Evolutionary conservation across 2,329 filamentous ascomycete species (phyloP), one percentile per base, ranked within the genome.

Genomic region (Lachnellula occidentalis): DNA sequence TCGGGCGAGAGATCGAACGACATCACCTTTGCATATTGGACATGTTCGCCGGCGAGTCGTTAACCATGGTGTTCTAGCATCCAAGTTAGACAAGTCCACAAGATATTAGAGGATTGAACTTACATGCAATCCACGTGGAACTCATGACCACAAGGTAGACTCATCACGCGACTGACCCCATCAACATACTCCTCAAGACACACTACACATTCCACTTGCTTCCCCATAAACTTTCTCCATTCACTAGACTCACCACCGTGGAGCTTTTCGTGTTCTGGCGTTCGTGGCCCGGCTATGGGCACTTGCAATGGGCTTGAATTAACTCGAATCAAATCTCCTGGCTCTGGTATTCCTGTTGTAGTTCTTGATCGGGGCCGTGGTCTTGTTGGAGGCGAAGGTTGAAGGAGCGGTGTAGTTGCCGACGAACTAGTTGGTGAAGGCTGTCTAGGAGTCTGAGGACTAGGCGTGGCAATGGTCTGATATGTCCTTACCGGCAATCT

Each of bases 91-190:
- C 46, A 48, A 48, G 17, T 15, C 21, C 14, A 43, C 6, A 3
- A 17, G 31, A 51, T 31, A 31, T 24, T 27, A 48, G 21, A 37
- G 50, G n/a, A 45, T 53, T 50, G 54, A 47, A 87, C 91, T 86
- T 75, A 95, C 91, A 99, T 97, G 91, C 94, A 99, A 69, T 95
- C 91, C 27, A 80, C 92, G 71, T 99, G 94, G 72, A 97, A 99
- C 67, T 99, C 94, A 70, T 99, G 94, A 36, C 94, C 94, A 72
- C 94, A 99, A 8, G 94, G 94, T 56, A 99, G 74, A 68, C 91
- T 95, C 94, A 99, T 99, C 39, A 99, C 92, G 66, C 85, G 83
- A 70, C 91, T 96, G 64, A 96, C 85, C 39, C 94, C 94, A 70
- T 96, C 92, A 21, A 96, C 78, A 67, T 97, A 99, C 69, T 99